Percentiles rank a stretch among this genome's conserved stretches.
Evolutionary conservation across 495 filamentous ascomycete species (phyloP).

Genomic region (Lophiostoma macrostomum): DNA sequence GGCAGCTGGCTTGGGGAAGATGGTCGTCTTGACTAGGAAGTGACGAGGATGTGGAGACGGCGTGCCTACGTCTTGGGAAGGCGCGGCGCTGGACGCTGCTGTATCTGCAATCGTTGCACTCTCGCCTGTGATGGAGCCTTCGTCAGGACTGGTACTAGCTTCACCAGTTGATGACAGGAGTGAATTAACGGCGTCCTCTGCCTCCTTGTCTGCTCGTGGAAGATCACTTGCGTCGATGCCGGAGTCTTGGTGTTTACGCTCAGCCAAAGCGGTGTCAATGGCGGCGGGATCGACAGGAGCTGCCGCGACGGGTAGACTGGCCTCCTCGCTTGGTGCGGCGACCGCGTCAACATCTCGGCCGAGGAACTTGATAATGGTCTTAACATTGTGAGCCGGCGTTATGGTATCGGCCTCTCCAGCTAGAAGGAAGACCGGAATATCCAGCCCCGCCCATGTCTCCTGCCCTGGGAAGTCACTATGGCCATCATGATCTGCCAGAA

Average conservation of each 20-base stretch:
- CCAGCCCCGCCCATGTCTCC: conserved; percentile 69
- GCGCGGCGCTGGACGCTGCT: neutral
- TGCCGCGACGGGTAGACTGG: conserved; percentile 42
- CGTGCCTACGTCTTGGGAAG: neutral
- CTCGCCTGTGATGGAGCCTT: neutral
- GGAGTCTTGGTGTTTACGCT: conserved; percentile 25
- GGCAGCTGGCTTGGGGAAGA: conserved; percentile 74
- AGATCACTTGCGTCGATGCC: conserved; percentile 32
- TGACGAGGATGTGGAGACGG: conserved; percentile 16
- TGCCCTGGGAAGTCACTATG: conserved; percentile 66
- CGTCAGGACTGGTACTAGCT: neutral
- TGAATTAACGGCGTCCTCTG: neutral
- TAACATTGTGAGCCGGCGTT: conserved; percentile 65
- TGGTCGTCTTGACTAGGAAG: conserved; percentile 35
- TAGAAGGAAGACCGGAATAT: conserved; percentile 71
- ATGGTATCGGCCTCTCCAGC: conserved; percentile 75
- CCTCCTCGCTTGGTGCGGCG: conserved; percentile 39
- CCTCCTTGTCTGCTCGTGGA: conserved; percentile 39
- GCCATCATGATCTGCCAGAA: conserved; percentile 54
- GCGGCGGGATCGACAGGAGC: conserved; percentile 42
- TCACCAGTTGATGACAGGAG: neutral
- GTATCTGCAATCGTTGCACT: conserved; percentile 2
- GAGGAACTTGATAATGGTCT: conserved; percentile 63
- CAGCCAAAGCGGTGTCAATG: conserved; percentile 9
- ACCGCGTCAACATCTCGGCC: conserved; percentile 43